These are phyloP conservation scores for Leucocoprinus gongylophorus DNA, from an alignment of 1,284 basidiomycete species.

Conservation along the genomic window DNA sequence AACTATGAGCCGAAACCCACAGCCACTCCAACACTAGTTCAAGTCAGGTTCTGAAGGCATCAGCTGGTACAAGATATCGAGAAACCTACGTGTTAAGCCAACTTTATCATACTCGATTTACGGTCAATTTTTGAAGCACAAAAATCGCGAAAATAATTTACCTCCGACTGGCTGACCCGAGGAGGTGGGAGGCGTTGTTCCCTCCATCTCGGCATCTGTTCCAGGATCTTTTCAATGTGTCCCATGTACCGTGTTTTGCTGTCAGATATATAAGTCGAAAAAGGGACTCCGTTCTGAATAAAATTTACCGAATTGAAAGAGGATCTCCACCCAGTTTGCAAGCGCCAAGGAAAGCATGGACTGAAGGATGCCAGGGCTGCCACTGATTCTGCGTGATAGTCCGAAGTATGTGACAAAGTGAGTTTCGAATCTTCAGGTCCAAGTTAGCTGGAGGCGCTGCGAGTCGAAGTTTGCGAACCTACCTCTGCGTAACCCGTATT, in stretches of 20 bases:
- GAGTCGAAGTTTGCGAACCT: conserved; percentile 14
- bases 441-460: conserved; percentile 4
- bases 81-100: conserved; percentile 59
- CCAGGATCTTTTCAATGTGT: conserved; percentile 49
- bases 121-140: background rate
- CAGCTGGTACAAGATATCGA: background rate
- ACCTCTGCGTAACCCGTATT: conserved; percentile 84
- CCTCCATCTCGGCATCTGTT: conserved; percentile 59
- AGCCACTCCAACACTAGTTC: conserved; percentile 68
- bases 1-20: conserved; percentile 65
- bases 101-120: conserved; percentile 74
- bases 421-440: conserved; percentile 53
- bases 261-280: background rate
- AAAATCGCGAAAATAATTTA: conserved; percentile 21
- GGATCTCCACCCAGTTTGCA: conserved; percentile 60
- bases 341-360: conserved; percentile 56
- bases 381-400: conserved; percentile 58
- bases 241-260: conserved; percentile 55
- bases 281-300: background rate
- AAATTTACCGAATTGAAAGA: conserved; percentile 48
- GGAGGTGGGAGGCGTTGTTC: conserved; percentile 78
- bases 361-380: conserved; percentile 71
- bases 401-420: conserved; percentile 66
- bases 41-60: conserved; percentile 15
- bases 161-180: conserved; percentile 68